These are phyloP conservation scores for Pythium graminicola DNA, from an alignment of 352 stramenopile species.

Conservation along the genomic window DNA sequence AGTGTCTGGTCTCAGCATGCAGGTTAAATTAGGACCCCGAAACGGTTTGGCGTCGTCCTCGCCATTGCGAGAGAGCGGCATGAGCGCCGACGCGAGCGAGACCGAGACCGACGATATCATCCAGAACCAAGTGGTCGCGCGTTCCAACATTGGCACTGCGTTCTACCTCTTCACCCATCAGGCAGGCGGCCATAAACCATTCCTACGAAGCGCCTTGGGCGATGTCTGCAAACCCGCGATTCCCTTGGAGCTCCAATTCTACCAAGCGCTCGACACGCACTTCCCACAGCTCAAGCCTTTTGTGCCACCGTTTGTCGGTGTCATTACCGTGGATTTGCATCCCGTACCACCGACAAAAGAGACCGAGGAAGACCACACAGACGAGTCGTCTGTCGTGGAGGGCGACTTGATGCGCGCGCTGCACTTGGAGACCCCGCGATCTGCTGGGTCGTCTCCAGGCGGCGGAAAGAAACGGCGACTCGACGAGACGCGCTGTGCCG, in stretches of 20 bases:
- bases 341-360: neutral
- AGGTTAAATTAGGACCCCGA: neutral
- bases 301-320: constrained; percentile 60
- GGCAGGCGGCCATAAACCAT: constrained; percentile 69
- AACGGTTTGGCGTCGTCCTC: too few species aligned
- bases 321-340: constrained; percentile 53
- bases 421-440: neutral
- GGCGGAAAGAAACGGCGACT: constrained; percentile 21
- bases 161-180: constrained; percentile 81
- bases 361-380: too few species aligned
- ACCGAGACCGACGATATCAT: constrained; percentile 22
- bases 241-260: constrained; percentile 67
- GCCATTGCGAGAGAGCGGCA: too few species aligned
- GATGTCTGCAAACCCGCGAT: constrained; percentile 77
- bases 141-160: constrained; percentile 49
- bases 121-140: constrained; percentile 61
- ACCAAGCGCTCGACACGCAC: constrained; percentile 41
- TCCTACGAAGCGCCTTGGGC: constrained; percentile 50
- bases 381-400: neutral
- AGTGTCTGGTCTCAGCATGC: too few species aligned
- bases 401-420: constrained; percentile 1
- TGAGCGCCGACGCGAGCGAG: neutral
- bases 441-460: neutral
- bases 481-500: neutral
- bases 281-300: constrained; percentile 60